Evolutionary conservation across 2,329 filamentous ascomycete genomes (phyloP), one percentile per base, ranked within the genome.

Genomic region (Pseudonectria foliicola): DNA sequence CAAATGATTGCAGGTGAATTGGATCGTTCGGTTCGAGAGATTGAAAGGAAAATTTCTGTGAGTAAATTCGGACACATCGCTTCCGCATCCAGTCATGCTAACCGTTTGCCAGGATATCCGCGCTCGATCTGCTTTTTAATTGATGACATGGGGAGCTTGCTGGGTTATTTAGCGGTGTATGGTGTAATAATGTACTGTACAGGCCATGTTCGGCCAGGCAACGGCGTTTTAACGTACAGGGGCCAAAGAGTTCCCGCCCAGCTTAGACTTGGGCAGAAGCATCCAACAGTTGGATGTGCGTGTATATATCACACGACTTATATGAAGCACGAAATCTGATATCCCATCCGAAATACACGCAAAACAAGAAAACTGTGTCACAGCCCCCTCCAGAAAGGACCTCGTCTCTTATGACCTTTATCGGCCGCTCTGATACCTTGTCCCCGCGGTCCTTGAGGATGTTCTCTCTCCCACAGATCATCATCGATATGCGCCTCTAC

Each of bases 1-100:
- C 80, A 87, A 62, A 88, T 89, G 77, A 94, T 98, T 66, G 90
- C 90, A 3, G 88, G 76, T 33, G 90, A 96, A 62, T 63, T 96
- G 48, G 92, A 96, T 62, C 80, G 92, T 39, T 90, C 85, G 27
- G 80, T 95, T 36, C 69, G 87, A 50, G 86, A 96, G 63, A 92
- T 98, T 54, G 93, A 98, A 70, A 80, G 92, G 54, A 95, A 95
- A 67, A 90, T 98, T 55, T 88, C 85, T 40, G 72, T 73, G 54
- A 56, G 69, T 60, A 14, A 10, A 10, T 12, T 8, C 4, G 10
- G 7, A 25, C 31, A 26, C 5, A 7, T 21, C 12, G 13, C 28
- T 27, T 13, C 6, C 8, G 15, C 1, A 13, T 14, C 4, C 10
- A 8, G 10, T 10, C 18, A 23, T 31, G 33, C 54, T 64, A 46